Base-by-base conservation (phyloP, 2,329 filamentous ascomycete species). In the Colletotrichum spinosum region DNA sequence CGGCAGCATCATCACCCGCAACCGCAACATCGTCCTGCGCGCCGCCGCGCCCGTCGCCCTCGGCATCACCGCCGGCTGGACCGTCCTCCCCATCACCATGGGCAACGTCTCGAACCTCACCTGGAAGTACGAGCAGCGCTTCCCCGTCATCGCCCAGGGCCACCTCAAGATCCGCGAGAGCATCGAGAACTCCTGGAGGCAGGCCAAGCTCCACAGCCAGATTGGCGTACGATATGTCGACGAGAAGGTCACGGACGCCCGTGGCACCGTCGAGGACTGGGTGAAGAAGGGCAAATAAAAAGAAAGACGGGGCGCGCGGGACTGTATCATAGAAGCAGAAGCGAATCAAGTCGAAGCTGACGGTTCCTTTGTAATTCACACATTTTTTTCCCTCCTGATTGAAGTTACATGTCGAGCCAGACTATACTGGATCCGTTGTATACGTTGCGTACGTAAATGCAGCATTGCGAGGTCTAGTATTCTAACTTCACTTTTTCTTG, bases 51-150 rank as follows among this genome's bases (percentile, higher is more conserved):
- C 96, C 10, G 79, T 95, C 54, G 89, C 90, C 17, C 88, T 97
- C 48, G 96, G 94, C 70, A 82, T 97, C 68, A 89, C 89, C 60
- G 92, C 94, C 61, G 94, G 92, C 65, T 96, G 94, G 88, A 84
- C 89, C 67, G 89, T 97, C 44, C 81, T 99, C 53, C 96, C 96
- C 49, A 84, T 96, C 69, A 99, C 96, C 46, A 97, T 94, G 86
- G 84, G 88, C 77, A 99, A 99, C 79, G 88, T 97, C 35, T 89
- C 90, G 48, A 90, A 95, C 75, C 83, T 98, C 75, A 82, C 91
- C 50, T 99, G 96, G 96, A 89, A 88, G 76, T 99, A 96, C 78
- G 96, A 99, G 88, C 88, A 97, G 85, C 89, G 86, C 73, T 92
- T 94, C 75, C 96, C 96, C 5, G 91, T 86, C 15, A 77, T 99